phyloP scores from a whole-genome alignment of 78 protist species.

The Anaeramoeba flamelloides region DNA sequence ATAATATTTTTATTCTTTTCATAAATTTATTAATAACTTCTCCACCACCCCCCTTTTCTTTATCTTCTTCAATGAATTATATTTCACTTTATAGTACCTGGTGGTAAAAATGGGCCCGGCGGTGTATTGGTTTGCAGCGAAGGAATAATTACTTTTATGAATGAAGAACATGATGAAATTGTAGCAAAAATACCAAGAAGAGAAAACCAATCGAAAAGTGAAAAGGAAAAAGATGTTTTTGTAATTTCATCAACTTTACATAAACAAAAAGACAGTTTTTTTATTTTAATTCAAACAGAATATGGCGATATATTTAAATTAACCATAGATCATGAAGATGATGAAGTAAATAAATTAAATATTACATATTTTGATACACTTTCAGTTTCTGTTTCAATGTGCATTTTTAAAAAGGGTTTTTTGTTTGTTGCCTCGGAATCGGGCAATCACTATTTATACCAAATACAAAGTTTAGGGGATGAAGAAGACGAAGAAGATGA shows the following conservation, averaged over 20 bases:
- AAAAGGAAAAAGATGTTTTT: background rate
- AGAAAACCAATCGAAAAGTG: background rate
- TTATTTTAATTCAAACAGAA: slow-evolving; percentile 79
- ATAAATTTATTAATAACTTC: background rate
- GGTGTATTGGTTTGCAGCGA: slow-evolving; percentile 71
- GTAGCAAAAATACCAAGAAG: slow-evolving; percentile 7
- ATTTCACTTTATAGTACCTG: slow-evolving; percentile 54
- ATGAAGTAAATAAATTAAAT: slow-evolving; percentile 24
- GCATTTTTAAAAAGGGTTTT: slow-evolving; percentile 49
- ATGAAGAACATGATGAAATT: background rate
- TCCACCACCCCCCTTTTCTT: too few species aligned
- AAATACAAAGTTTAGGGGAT: slow-evolving; percentile 13
- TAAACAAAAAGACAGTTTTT: slow-evolving; percentile 34
- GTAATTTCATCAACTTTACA: background rate
- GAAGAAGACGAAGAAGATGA: too few species aligned
- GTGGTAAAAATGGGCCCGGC: slow-evolving; percentile 79
- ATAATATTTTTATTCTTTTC: background rate
- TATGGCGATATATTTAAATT: slow-evolving; percentile 79
- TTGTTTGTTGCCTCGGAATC: slow-evolving; percentile 81
- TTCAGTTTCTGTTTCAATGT: slow-evolving; percentile 45
- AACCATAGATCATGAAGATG: slow-evolving; percentile 34
- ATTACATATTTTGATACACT: slow-evolving; percentile 73
- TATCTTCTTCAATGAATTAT: too few species aligned
- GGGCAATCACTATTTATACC: slow-evolving; percentile 55
- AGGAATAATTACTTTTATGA: slow-evolving; percentile 13